A percentile compares a stretch with the other conserved stretches of the same genome.
These are phyloP conservation scores for Pseudogymnoascus sp. DNA, from an alignment of 2,329 filamentous ascomycete genomes.

Conservation along the genomic window DNA sequence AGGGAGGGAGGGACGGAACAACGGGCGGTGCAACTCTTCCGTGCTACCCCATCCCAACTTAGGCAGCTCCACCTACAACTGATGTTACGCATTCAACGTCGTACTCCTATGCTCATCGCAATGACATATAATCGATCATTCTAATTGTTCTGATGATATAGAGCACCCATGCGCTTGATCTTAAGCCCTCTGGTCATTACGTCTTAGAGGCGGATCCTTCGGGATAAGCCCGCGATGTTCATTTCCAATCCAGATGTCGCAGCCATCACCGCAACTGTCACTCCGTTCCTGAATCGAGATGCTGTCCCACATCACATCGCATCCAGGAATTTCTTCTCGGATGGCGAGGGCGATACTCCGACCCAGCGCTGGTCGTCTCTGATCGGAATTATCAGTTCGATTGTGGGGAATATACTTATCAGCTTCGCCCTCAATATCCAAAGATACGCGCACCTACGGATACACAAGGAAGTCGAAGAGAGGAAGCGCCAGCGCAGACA, in stretches of 20 bases:
- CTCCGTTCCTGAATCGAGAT: background rate
- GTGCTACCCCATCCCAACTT: background rate
- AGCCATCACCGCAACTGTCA: background rate
- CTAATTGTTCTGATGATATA: background rate
- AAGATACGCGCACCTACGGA: conserved; percentile 82
- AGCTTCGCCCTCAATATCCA: conserved; percentile 94
- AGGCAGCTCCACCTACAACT: background rate
- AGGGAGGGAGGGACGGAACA: too few relatives aligned
- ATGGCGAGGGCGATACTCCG: conserved; percentile 35
- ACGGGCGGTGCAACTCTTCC: background rate
- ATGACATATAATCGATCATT: conserved; percentile 4
- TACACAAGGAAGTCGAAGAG: conserved; percentile 61
- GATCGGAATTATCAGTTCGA: conserved; percentile 89
- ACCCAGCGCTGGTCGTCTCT: conserved; percentile 77
- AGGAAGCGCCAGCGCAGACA: conserved; percentile 46
- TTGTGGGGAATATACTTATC: conserved; percentile 86
- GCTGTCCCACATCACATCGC: conserved; percentile 5
- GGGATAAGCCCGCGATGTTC: conserved; percentile 7
- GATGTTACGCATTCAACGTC: background rate
- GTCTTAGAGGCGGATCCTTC: conserved; percentile 3
- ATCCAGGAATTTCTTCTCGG: background rate
- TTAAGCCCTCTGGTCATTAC: background rate
- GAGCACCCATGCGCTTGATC: conserved; percentile 2
- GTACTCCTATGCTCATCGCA: background rate
- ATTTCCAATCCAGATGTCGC: background rate